Evolutionary conservation across 208 protist species (phyloP).

Genomic region (Trichomonas vaginalis): DNA sequence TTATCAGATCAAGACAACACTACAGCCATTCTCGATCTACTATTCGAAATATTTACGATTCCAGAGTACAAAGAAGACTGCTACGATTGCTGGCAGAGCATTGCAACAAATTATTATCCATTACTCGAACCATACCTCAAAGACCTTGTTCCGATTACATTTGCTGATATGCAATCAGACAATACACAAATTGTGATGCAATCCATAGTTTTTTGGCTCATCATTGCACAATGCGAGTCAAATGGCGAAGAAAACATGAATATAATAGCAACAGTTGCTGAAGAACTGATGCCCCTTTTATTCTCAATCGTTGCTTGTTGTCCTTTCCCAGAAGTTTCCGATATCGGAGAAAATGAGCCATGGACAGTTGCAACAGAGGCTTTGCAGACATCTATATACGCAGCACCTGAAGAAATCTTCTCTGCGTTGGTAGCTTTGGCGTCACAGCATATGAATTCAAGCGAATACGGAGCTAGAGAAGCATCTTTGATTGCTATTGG

Average conservation of each 20-base stretch:
- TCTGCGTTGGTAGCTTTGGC: neutral
- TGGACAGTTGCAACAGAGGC: neutral
- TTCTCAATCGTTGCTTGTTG: neutral
- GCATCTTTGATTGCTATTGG: neutral
- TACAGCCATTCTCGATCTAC: neutral
- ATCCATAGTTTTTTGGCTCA: neutral
- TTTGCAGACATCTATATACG: neutral
- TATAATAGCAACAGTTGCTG: neutral
- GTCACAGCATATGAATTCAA: neutral
- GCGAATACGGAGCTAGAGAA: neutral
- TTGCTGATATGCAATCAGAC: neutral
- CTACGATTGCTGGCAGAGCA: neutral
- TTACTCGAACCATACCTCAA: neutral
- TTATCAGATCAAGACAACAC: neutral
- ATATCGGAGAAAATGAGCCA: neutral
- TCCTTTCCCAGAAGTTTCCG: neutral
- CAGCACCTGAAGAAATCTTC: neutral
- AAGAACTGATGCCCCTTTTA: neutral
- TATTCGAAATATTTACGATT: neutral
- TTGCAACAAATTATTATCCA: neutral
- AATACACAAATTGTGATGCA: neutral
- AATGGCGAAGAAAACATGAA: neutral
- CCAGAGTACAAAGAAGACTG: neutral
- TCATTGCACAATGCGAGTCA: neutral
- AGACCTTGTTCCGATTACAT: neutral